Conservation (phyloP, 352 stramenopile species). For the Pythium plurisporium region DNA sequence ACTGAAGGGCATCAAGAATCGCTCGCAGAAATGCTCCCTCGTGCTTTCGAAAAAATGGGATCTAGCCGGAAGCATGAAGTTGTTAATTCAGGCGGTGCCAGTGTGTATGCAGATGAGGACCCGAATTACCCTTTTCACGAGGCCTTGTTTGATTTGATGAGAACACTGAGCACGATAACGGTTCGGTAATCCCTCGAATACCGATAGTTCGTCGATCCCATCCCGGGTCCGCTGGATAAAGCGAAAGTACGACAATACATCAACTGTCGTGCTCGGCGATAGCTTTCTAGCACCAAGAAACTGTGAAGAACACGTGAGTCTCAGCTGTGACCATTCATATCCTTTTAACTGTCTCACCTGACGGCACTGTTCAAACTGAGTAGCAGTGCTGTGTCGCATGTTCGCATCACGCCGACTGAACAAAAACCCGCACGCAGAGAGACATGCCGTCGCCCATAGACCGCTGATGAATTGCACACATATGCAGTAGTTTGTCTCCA, state of each 20-base stretch:
- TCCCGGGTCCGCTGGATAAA: conserved; percentile 64
- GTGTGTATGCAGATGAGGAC: too few relatives aligned
- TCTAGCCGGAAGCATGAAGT: too few relatives aligned
- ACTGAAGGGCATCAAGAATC: conserved; percentile 9
- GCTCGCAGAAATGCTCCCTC: conserved; percentile 19
- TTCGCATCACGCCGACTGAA: too few relatives aligned
- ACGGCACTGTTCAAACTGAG: too few relatives aligned
- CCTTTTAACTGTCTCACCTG: too few relatives aligned
- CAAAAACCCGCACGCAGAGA: conserved; percentile 70
- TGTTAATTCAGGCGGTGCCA: too few relatives aligned
- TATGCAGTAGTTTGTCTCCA: conserved; percentile 55
- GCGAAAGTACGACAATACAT: conserved; percentile 51
- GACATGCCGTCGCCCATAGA: conserved; percentile 60
- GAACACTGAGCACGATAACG: conserved; percentile 18
- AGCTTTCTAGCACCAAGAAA: conserved; percentile 40
- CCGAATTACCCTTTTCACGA: conserved; percentile 12
- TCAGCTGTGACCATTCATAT: too few relatives aligned
- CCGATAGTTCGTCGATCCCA: conserved; percentile 17
- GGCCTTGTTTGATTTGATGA: conserved; percentile 19
- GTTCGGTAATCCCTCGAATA: conserved; percentile 8
- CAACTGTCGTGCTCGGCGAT: conserved; percentile 18
- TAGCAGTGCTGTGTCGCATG: too few relatives aligned
- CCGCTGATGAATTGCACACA: conserved; percentile 55
- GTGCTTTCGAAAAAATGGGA: conserved; percentile 17
- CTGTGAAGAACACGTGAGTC: conserved; percentile 30